A percentile compares a stretch with the other conserved stretches of the same genome.
phyloP scores from a whole-genome alignment of 140 eudicot genomes.

The Anethum foeniculum region DNA sequence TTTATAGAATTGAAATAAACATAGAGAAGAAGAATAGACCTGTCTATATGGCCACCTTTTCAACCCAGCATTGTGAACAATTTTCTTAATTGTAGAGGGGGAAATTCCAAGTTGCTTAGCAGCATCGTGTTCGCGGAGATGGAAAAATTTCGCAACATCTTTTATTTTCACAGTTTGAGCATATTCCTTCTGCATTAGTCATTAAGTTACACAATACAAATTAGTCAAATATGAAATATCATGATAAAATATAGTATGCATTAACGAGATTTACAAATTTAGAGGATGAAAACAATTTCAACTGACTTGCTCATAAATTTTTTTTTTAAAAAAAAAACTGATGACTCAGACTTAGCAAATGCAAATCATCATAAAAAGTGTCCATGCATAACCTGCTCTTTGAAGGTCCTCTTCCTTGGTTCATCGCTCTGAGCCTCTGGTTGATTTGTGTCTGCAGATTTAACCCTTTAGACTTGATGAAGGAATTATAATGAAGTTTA shows the following conservation, averaged over 20 bases:
- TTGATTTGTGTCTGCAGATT: background rate
- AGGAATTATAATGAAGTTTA: background rate
- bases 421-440: background rate
- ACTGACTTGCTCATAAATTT: background rate
- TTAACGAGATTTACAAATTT: background rate
- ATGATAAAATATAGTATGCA: background rate
- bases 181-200: constrained; percentile 42
- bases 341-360: background rate
- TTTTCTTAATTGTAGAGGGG: constrained; percentile 38
- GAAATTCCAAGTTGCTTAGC: constrained; percentile 32
- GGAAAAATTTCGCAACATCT: constrained; percentile 36
- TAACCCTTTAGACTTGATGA: background rate
- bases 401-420: background rate
- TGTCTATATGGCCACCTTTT: constrained; percentile 59
- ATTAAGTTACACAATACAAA: background rate
- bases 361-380: background rate
- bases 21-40: constrained; percentile 22
- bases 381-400: background rate
- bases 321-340: background rate
- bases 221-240: background rate
- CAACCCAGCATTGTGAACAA: constrained; percentile 35
- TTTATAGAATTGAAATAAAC: background rate
- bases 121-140: constrained; percentile 37
- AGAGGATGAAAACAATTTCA: background rate
- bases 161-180: constrained; percentile 29